Evolutionary conservation across 768 basidiomycete species (phyloP), one percentile per base, ranked within the genome.

Genomic region (Galerina marginata): DNA sequence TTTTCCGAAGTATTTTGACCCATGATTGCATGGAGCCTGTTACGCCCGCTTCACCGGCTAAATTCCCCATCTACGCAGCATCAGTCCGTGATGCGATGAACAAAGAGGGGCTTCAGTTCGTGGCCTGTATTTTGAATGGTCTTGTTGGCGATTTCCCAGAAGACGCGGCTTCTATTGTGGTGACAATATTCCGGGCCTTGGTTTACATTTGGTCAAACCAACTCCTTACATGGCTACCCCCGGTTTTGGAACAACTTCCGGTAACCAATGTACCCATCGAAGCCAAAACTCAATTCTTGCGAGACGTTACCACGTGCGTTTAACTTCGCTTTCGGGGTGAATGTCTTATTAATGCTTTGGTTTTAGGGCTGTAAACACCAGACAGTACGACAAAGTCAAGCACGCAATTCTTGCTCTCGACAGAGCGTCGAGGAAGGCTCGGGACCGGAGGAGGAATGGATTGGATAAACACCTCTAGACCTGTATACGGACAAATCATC

Each of bases 141-240:
- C 79, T 98, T 26, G 87, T 93, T 4, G 88, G 90, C 20, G 89
- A 91, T 61, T 99, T 96, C 72, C 93, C 93, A 3, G 94, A 94
- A 70, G 96, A 98, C 59, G 83, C 88, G 3, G 80, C 87, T 6
- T 81, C 90, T 9, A 71, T 79, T 38, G 88, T 96, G 46, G 86
- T 93, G 56, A 86, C 89, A 2, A 88, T 98, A 61, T 85, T 96
- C 72, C 85, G 92, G 14, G 81, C 84, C 11, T 72, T 95, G 53
- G 81, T 88, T 26, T 74, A 78, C 39, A 69, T 86, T n/a, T 93
- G 91, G 87, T 81, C 90, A 2, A 69, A 78, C 6, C 87, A 90
- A 69, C 72, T 96, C 46, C 76, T 90, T 38, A 72, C 79, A 20
- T 96, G 93, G 91, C 71, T 95, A 14, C 87, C 89, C 2, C 72